Percentiles rank a stretch among this genome's conserved stretches.
Evolutionary conservation across 108 stramenopile species (phyloP).

Genomic region (Mayamaea pseudoterrestris): DNA sequence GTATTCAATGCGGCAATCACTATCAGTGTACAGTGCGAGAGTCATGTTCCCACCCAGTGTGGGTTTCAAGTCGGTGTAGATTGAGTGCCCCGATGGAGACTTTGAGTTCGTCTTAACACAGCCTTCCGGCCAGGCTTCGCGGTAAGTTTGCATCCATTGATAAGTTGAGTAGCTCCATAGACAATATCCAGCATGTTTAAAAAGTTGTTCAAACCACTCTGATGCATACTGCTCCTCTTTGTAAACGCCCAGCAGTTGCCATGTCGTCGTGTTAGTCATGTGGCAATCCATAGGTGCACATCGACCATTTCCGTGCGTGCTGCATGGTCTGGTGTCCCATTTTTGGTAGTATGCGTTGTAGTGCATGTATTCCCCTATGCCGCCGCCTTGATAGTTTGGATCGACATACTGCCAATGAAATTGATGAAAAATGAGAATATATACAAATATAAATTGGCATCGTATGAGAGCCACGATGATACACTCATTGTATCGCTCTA

Average conservation of each 20-base stretch:
- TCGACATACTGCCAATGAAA: too few species aligned
- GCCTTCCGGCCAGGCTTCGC: slow-evolving; percentile 15
- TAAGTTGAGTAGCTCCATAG: slow-evolving; percentile 43
- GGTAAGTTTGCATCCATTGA: slow-evolving; percentile 27
- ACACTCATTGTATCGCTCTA: too few species aligned
- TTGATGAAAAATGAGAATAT: too few species aligned
- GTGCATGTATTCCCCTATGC: slow-evolving; percentile 52
- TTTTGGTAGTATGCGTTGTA: slow-evolving; percentile 14
- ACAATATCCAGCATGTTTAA: slow-evolving; percentile 52
- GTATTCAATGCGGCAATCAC: slow-evolving; percentile 28
- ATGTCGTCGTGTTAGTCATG: slow-evolving; percentile 13
- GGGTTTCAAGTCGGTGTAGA: slow-evolving; percentile 56
- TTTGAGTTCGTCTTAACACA: slow-evolving; percentile 6
- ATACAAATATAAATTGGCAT: too few species aligned
- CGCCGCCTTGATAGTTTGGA: slow-evolving; percentile 37
- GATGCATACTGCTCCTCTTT: slow-evolving; percentile 30
- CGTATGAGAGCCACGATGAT: too few species aligned
- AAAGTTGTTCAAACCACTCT: slow-evolving; percentile 55
- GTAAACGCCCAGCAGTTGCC: slow-evolving; percentile 43
- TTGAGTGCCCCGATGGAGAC: slow-evolving; percentile 1
- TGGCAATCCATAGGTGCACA: slow-evolving; percentile 62
- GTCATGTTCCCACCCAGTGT: slow-evolving; percentile 19
- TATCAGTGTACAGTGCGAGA: slow-evolving; percentile 44
- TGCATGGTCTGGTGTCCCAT: slow-evolving; percentile 32
- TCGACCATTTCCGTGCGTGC: slow-evolving; percentile 11